Evolutionary conservation across 202 grass and related monocot genomes (phyloP).

Genomic region (Brachypodium distachyon): DNA sequence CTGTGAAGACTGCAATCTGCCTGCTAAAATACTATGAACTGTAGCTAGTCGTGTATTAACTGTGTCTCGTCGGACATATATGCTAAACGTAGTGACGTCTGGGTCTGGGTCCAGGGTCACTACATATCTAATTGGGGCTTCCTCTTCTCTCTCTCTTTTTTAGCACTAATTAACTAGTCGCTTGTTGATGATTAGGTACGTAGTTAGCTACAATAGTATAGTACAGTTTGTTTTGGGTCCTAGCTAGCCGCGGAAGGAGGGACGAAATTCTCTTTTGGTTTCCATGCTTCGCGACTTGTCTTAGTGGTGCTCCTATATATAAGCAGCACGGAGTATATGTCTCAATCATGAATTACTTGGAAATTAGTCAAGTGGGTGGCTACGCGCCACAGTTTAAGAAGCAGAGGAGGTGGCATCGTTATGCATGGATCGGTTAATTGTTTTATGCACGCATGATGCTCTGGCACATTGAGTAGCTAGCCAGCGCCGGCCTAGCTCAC

Average conservation of each 20-base stretch:
- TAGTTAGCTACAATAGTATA: not conserved
- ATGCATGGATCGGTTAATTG: not conserved
- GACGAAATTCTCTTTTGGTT: not conserved
- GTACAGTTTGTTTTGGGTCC: not conserved
- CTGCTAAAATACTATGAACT: too few species aligned
- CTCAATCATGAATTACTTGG: not conserved
- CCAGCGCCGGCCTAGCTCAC: not conserved
- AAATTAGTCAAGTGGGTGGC: not conserved
- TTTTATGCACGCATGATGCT: not conserved
- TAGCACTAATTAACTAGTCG: not conserved
- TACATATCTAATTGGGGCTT: too few species aligned
- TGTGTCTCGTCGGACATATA: too few species aligned
- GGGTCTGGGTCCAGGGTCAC: too few species aligned
- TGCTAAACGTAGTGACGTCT: too few species aligned
- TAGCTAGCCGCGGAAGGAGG: not conserved
- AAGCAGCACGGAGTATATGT: not conserved
- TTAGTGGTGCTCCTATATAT: not conserved
- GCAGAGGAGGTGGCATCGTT: not conserved
- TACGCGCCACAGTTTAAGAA: not conserved
- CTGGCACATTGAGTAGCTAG: not conserved
- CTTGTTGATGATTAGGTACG: constrained; percentile 10
- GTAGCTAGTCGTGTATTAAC: too few species aligned
- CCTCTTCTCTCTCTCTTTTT: too few species aligned
- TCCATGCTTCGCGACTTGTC: not conserved
- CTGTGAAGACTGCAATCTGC: not conserved